Base-by-base conservation (phyloP, 2,329 filamentous ascomycete species). In the Cryphonectria nitschkei region DNA sequence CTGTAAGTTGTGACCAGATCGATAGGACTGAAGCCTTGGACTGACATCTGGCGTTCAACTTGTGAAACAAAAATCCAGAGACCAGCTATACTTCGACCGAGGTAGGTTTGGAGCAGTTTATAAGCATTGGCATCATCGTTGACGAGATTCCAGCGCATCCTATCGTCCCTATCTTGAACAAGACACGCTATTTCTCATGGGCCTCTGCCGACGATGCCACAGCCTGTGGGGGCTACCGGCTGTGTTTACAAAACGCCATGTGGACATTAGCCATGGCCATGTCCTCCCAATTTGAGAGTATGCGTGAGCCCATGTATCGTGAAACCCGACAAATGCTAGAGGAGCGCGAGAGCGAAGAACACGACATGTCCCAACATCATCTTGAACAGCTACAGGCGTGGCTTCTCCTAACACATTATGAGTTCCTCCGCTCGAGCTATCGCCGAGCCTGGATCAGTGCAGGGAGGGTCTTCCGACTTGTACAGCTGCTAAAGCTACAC, bases 171-270 rank as follows among this genome's bases (percentile, higher is more conserved):
- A 73, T 76, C 11, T 39, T 76, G 26, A 70, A 76, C 50, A 69
- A 74, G 26, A 63, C 69, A 9, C 69, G 68, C 1, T 75, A 76
- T 39, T 65, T 63, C 9, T 63, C 72, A 7, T 74, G 70, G 70
- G 54, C 54, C 4, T 58, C 54, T 29, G 34, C 54, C 14, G 54
- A 58, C 14, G 54, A 58, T 5, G 14, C 29, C 26, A 58, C 54
- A 32, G 54, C 54, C 26, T 58, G 54, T 34, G 54, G 54, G 34
- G 54, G 54, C 29, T 62, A 68, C 4, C 70, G 68, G 11, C 26
- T 67, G 7, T 78, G 78, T 41, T 72, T 82, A 5, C 80, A 81
- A 68, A 76, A 77, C 65, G 77, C 80, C 34, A 79, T 81, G 79
- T 80, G 80, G 79, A 77, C 79, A 1, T 62, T 80, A 13, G 80